phyloP scores from a whole-genome alignment of 2,329 filamentous ascomycete species.

The Nigrospora osmanthi region DNA sequence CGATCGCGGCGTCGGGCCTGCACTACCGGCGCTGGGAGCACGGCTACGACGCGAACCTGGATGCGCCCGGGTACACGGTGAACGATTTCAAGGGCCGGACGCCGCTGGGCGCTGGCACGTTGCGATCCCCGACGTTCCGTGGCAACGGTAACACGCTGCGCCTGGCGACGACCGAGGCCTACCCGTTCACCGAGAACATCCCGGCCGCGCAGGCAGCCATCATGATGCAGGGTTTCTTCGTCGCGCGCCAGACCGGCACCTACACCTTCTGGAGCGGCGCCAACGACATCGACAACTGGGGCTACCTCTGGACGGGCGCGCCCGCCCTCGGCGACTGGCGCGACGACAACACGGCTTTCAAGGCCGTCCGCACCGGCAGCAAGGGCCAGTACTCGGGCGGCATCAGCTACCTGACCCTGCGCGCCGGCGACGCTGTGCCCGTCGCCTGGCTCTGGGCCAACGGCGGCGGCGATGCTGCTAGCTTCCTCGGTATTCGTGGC shows the following conservation, averaged over 20 bases:
- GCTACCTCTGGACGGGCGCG: constrained; percentile 8
- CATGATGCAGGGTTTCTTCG: constrained; percentile 8
- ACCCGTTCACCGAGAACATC: background rate
- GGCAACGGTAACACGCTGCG: background rate
- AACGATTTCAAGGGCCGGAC: constrained; percentile 4
- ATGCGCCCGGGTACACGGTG: constrained; percentile 4
- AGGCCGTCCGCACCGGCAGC: constrained; percentile 3
- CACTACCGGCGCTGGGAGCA: constrained; percentile 6
- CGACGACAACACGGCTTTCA: constrained; percentile 9
- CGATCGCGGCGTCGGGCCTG: constrained; percentile 5
- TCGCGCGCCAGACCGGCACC: constrained; percentile 3
- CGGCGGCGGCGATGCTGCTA: constrained; percentile 5
- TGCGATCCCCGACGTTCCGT: constrained; percentile 1
- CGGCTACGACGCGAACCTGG: constrained; percentile 3
- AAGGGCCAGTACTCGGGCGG: constrained; percentile 18
- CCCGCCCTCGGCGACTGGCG: constrained; percentile 5
- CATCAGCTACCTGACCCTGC: constrained; percentile 1
- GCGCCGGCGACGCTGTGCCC: constrained; percentile 8
- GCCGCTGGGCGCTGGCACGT: constrained; percentile 1
- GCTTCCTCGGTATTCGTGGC: constrained; percentile 3
- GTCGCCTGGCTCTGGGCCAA: constrained; percentile 9
- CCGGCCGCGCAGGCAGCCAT: constrained; percentile 1
- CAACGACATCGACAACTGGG: constrained; percentile 8
- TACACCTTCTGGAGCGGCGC: constrained; percentile 3
- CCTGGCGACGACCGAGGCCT: too few species aligned